phyloP scores from a whole-genome alignment of 257 asterid species.

The Solanum stenotomum region DNA sequence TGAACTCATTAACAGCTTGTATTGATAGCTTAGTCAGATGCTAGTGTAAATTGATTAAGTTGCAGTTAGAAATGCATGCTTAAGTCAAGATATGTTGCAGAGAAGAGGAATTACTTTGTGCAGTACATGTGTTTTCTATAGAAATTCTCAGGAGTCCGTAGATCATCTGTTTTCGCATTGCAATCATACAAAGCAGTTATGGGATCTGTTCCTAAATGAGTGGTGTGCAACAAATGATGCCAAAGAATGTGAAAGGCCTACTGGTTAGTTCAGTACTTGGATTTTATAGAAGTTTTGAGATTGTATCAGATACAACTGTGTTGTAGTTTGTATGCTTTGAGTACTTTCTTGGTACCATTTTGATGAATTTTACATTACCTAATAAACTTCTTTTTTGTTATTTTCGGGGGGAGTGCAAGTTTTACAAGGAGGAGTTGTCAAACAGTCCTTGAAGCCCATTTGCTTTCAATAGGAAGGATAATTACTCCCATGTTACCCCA shows the following conservation, averaged over 20 bases:
- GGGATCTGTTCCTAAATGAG: no score
- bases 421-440: constrained; percentile 89
- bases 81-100: no score
- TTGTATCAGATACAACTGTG: background rate
- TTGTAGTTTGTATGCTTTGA: background rate
- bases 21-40: no score
- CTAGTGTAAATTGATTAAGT: no score
- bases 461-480: constrained; percentile 57
- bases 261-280: background rate
- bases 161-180: no score
- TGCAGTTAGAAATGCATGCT: no score
- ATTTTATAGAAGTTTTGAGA: background rate
- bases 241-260: background rate
- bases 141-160: no score
- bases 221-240: no score
- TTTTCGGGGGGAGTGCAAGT: constrained; percentile 49
- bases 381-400: background rate
- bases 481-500: constrained; percentile 91
- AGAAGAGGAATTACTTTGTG: no score
- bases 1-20: no score
- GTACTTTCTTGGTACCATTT: background rate
- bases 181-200: no score
- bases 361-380: background rate
- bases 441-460: constrained; percentile 77
- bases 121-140: no score